Evolutionary conservation across 176 grass and related monocot genomes (phyloP), one percentile per base, ranked within the genome.

Genomic region (Microstegium vimineum): DNA sequence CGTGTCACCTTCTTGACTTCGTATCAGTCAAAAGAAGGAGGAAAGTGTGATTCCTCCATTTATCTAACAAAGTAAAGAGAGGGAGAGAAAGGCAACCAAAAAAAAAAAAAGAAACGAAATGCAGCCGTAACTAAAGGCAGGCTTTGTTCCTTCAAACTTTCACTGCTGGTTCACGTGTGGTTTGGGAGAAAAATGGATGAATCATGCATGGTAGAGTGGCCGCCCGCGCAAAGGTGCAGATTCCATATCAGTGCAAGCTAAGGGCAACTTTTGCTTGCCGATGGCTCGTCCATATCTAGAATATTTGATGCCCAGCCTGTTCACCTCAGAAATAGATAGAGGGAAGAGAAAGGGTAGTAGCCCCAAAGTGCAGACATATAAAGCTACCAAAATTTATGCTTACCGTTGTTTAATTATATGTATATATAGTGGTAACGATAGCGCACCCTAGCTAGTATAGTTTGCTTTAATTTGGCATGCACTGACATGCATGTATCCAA

Each of bases 11-110:
- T 81, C 72, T 73, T 78, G 73, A 18, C 22, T 74, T 34, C 35
- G 14, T 57, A 66, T 28, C 35, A 67, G 73, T 83, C 80, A 62
- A 75, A 14, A 30, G 47, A 67, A 75, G 26, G 70, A 63, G 31
- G 22, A 76, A 71, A 82, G 62, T 11, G 75, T 73, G 83, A 86
- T 86, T 86, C 57, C 83, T 90, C 73, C 83, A 74, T 86, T 82
- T 82, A 74, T 90, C 79, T 78, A 82, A 38, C 74, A 73, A 67
- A 60, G 38, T 32, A 56, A 77, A 73, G 35, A 36, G 76, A 6
- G 16, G 6, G 49, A 22, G 17, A 52, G 47, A 52, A 52, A 20
- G 5, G 16, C 1, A 5, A 52, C n/a, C n/a, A 52, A 52, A 22
- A 52, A 52, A 54, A 54, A 54, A 52, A 0, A 52, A n/a, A n/a